phyloP scores from a whole-genome alignment of 257 asterid genomes.

The Thymus quinquecostatus region DNA sequence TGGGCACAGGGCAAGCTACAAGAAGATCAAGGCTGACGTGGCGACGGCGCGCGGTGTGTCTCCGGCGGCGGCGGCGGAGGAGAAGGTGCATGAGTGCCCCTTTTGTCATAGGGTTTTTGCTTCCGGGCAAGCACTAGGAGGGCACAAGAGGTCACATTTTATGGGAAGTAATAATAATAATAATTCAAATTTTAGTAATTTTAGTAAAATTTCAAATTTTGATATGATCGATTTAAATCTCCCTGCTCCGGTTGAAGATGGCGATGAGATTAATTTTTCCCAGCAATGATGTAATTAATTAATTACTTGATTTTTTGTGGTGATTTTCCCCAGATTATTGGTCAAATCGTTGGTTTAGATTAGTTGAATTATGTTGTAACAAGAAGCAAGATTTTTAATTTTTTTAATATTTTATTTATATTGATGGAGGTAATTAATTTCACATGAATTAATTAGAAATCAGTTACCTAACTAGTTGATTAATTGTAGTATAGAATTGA shows the following conservation, averaged over 20 bases:
- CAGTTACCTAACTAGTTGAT: not conserved
- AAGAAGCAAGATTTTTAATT: constrained; percentile 3
- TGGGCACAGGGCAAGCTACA: constrained; percentile 85
- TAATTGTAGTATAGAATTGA: constrained; percentile 3
- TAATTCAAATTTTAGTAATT: constrained; percentile 15
- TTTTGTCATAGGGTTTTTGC: constrained; percentile 67
- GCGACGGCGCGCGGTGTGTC: not conserved
- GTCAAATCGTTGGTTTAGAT: not conserved
- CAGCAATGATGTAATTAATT: not conserved
- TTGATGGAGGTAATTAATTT: constrained; percentile 2
- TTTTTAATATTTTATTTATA: not conserved
- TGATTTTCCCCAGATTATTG: not conserved
- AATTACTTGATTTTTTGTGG: not conserved
- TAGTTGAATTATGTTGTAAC: constrained; percentile 2
- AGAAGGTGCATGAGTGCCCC: constrained; percentile 68
- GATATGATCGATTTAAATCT: constrained; percentile 59
- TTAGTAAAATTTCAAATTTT: constrained; percentile 33
- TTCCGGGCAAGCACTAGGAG: constrained; percentile 90
- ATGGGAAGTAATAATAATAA: constrained; percentile 16
- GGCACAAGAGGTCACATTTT: constrained; percentile 80
- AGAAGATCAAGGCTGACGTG: constrained; percentile 42
- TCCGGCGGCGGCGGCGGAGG: constrained; percentile 21
- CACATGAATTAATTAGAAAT: not conserved
- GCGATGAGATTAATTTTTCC: constrained; percentile 37
- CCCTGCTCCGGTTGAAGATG: constrained; percentile 65